Conservation (phyloP, 306 rosid genomes). For the Lotus japonicus region DNA sequence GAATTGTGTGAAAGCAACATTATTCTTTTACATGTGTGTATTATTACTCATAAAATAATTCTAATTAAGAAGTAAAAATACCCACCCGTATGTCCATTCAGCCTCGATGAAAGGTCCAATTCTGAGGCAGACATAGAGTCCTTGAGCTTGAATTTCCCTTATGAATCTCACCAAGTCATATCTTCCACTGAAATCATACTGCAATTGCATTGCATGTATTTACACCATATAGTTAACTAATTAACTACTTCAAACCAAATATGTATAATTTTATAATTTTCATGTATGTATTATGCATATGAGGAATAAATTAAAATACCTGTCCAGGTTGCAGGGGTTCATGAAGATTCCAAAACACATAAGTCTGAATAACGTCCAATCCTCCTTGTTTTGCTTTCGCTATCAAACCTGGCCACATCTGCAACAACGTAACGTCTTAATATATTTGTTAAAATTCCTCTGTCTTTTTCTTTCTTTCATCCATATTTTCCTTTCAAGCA, state of each 20-base stretch:
- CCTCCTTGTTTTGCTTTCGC: constrained; percentile 89
- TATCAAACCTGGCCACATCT: constrained; percentile 92
- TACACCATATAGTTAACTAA: not conserved
- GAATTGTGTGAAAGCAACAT: no score
- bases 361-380: constrained; percentile 81
- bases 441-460: not conserved
- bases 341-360: constrained; percentile 90
- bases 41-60: no score
- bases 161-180: constrained; percentile 60
- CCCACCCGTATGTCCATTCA: constrained; percentile 98
- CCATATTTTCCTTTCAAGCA: not conserved
- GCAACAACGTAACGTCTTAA: not conserved
- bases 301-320: no score
- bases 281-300: no score
- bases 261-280: no score
- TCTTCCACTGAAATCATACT: constrained; percentile 70
- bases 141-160: constrained; percentile 67
- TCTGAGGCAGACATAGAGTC: constrained; percentile 62
- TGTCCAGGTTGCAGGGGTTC: constrained; percentile 63
- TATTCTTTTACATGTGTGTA: no score
- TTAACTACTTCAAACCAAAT: no score
- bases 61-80: constrained; percentile 15
- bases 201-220: not conserved
- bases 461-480: not conserved
- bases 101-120: constrained; percentile 92